Percentiles rank a stretch among this genome's conserved stretches.
Evolutionary conservation across 345 rosid genomes (phyloP).

Genomic region (Odontarrhena argentea): DNA sequence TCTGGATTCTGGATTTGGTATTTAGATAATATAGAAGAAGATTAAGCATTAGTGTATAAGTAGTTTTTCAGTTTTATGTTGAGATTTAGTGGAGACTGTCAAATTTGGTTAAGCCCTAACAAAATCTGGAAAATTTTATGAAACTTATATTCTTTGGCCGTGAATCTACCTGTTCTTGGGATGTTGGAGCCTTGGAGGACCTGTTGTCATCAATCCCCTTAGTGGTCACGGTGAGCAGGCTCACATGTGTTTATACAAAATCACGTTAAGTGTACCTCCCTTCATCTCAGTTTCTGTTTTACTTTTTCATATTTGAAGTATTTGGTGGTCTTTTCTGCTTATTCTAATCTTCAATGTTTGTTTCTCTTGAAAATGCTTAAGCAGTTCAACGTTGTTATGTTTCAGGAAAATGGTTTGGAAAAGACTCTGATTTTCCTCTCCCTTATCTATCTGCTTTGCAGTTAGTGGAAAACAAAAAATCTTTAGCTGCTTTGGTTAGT

Average conservation of each 20-base stretch:
- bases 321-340: conserved; percentile 24
- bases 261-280: conserved; percentile 58
- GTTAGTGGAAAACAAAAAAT: conserved; percentile 46
- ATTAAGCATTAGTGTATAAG: too few species aligned
- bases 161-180: conserved; percentile 65
- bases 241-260: conserved; percentile 68
- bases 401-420: conserved; percentile 63
- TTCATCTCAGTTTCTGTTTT: conserved; percentile 7
- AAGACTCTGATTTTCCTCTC: conserved; percentile 48
- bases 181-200: conserved; percentile 86
- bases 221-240: conserved; percentile 47
- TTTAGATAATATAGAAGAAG: too few species aligned
- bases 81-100: too few species aligned
- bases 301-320: neutral
- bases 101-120: too few species aligned
- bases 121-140: too few species aligned
- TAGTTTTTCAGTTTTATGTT: too few species aligned
- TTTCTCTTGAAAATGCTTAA: conserved; percentile 62
- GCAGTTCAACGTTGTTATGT: conserved; percentile 87
- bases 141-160: conserved; percentile 87
- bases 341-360: conserved; percentile 3
- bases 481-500: conserved; percentile 45
- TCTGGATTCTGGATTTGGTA: too few species aligned
- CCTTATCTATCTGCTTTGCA: too few species aligned
- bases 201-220: conserved; percentile 75